Percentiles rank a stretch among this genome's conserved stretches.
phyloP scores from a whole-genome alignment of 2,329 filamentous ascomycete genomes.

The Neoarthrinium moseri region DNA sequence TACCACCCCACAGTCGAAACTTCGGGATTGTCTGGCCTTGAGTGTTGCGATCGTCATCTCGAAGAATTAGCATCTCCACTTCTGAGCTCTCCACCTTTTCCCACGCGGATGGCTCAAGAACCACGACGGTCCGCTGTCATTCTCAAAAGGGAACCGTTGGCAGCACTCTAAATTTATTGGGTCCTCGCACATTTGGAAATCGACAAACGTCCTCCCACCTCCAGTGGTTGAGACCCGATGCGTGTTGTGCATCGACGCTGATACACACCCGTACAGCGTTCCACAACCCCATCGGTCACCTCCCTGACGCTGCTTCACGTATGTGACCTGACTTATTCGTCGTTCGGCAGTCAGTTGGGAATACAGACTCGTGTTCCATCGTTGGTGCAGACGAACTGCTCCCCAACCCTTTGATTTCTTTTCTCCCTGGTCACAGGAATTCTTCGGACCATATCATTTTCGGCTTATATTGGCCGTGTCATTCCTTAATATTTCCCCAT shows the following conservation, averaged over 20 bases:
- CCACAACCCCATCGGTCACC: constrained; percentile 18
- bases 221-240: constrained; percentile 25
- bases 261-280: constrained; percentile 22
- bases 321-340: constrained; percentile 17
- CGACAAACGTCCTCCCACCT: constrained; percentile 18
- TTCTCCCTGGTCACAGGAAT: constrained; percentile 1
- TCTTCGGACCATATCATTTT: neutral
- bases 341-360: constrained; percentile 16
- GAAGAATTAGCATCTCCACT: constrained; percentile 2
- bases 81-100: constrained; percentile 3
- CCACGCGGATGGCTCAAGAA: neutral
- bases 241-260: constrained; percentile 16
- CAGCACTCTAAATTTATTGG: neutral
- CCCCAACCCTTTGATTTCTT: neutral
- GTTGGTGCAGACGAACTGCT: neutral
- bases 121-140: constrained; percentile 4
- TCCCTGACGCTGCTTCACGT: constrained; percentile 18
- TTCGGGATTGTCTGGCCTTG: neutral
- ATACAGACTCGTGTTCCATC: constrained; percentile 2
- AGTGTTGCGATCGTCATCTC: constrained; percentile 9
- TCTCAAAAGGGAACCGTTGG: neutral
- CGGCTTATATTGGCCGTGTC: constrained; percentile 2
- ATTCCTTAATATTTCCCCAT: neutral
- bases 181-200: neutral
- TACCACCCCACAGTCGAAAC: constrained; percentile 1